phyloP scores from a whole-genome alignment of 1,284 basidiomycete genomes.

The Entoloma clypeatum region DNA sequence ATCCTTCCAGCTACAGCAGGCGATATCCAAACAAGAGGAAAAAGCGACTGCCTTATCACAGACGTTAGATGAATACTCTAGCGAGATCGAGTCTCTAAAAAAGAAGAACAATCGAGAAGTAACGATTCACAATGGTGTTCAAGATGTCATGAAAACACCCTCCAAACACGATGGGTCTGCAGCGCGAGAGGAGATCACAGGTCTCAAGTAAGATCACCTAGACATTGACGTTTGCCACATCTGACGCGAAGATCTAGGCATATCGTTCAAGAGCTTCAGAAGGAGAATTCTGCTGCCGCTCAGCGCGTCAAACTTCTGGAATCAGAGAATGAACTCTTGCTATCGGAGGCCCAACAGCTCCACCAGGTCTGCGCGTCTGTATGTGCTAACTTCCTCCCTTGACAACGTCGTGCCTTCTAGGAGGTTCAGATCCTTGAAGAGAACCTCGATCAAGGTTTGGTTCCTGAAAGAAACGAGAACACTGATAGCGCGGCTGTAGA shows the following conservation, averaged over 20 bases:
- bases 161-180: slow-evolving; percentile 50
- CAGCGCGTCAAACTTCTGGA: slow-evolving; percentile 70
- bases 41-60: slow-evolving; percentile 42
- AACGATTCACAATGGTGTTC: slow-evolving; percentile 39
- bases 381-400: neutral
- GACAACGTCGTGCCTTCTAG: slow-evolving; percentile 31
- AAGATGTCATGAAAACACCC: slow-evolving; percentile 24
- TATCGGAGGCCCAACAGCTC: slow-evolving; percentile 74
- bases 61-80: slow-evolving; percentile 42
- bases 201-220: slow-evolving; percentile 64
- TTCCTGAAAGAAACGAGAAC: slow-evolving; percentile 44
- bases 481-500: slow-evolving; percentile 20
- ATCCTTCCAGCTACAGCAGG: slow-evolving; percentile 22
- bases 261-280: slow-evolving; percentile 84
- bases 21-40: slow-evolving; percentile 28
- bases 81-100: slow-evolving; percentile 53
- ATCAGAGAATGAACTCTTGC: slow-evolving; percentile 71
- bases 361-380: slow-evolving; percentile 49
- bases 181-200: slow-evolving; percentile 64
- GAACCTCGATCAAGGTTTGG: slow-evolving; percentile 63
- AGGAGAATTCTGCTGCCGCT: slow-evolving; percentile 66
- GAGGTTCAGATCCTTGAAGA: slow-evolving; percentile 72
- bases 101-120: slow-evolving; percentile 49
- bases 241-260: too few species aligned
- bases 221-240: too few species aligned